These are phyloP conservation scores for Auriscalpium orientale DNA, from an alignment of 768 basidiomycete species.

Conservation along the genomic window DNA sequence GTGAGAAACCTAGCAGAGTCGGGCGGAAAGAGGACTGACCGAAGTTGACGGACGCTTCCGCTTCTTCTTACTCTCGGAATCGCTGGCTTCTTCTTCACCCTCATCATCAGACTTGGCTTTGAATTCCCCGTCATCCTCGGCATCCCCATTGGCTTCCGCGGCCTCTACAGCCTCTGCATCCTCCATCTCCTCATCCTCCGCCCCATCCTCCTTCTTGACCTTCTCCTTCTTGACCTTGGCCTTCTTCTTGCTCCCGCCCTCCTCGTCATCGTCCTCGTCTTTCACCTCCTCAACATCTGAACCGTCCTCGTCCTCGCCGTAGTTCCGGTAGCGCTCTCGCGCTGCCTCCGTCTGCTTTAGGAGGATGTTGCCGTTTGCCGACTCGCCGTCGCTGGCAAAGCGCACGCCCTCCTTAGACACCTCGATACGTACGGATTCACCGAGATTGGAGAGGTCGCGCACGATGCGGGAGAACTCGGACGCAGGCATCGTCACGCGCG, in stretches of 20 bases:
- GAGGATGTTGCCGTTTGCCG: constrained; percentile 83
- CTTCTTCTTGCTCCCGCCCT: constrained; percentile 33
- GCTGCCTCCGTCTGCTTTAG: constrained; percentile 60
- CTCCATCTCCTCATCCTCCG: constrained; percentile 24
- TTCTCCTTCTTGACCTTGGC: constrained; percentile 46
- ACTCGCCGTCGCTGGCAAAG: constrained; percentile 89
- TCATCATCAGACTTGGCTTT: constrained; percentile 26
- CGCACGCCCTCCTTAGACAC: constrained; percentile 93
- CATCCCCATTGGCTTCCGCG: constrained; percentile 43
- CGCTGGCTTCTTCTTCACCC: constrained; percentile 33
- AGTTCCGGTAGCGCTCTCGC: constrained; percentile 12
- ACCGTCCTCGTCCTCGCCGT: constrained; percentile 17
- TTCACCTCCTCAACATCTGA: constrained; percentile 28
- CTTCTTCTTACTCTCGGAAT: constrained; percentile 41
- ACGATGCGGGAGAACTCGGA: constrained; percentile 89
- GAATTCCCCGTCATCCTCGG: constrained; percentile 34
- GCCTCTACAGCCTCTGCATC: constrained; percentile 39
- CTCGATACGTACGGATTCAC: constrained; percentile 93
- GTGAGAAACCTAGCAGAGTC: neutral
- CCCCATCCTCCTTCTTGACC: constrained; percentile 38
- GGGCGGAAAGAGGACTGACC: constrained; percentile 23
- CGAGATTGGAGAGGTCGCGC: constrained; percentile 81
- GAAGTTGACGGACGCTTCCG: constrained; percentile 54
- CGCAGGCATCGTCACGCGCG: constrained; percentile 80
- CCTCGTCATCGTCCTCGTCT: constrained; percentile 38